phyloP scores from a whole-genome alignment of 805 yeast species.

The Saccharomycopsis guyanensis region DNA sequence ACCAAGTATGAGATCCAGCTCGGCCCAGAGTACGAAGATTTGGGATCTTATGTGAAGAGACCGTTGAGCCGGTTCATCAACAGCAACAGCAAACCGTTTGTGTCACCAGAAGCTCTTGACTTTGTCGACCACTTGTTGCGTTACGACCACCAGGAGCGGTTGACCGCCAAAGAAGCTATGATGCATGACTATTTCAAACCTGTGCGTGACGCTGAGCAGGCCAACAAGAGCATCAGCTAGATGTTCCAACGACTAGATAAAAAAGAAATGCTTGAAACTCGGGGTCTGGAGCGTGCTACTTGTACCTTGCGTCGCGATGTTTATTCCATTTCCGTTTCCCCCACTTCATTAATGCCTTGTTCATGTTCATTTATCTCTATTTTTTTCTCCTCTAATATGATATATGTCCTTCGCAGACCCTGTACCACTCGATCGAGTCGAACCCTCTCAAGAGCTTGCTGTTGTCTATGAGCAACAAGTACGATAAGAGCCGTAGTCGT shows the following conservation, averaged over 20 bases:
- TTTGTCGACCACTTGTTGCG: constrained; percentile 65
- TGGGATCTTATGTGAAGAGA: constrained; percentile 55
- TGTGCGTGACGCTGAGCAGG: constrained; percentile 12
- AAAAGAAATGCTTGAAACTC: not conserved
- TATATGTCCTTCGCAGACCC: not conserved
- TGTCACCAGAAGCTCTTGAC: constrained; percentile 52
- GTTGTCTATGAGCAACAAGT: not conserved
- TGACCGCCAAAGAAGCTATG: constrained; percentile 87
- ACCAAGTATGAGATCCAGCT: constrained; percentile 61
- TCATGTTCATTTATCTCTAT: too few species aligned
- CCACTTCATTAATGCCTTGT: not conserved
- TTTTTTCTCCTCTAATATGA: too few species aligned
- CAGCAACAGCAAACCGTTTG: constrained; percentile 42
- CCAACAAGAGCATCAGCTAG: not conserved
- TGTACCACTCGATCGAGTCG: not conserved
- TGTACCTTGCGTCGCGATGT: not conserved
- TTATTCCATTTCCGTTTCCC: not conserved
- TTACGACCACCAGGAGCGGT: constrained; percentile 81
- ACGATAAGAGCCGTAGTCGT: not conserved
- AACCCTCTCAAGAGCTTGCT: not conserved
- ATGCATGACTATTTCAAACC: constrained; percentile 57
- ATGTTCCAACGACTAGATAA: not conserved
- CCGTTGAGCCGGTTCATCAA: constrained; percentile 61
- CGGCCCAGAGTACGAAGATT: constrained; percentile 71
- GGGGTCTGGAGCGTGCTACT: not conserved